These are phyloP conservation scores for Aspergillus funiculosus DNA, from an alignment of 495 filamentous ascomycete species.

Conservation along the genomic window DNA sequence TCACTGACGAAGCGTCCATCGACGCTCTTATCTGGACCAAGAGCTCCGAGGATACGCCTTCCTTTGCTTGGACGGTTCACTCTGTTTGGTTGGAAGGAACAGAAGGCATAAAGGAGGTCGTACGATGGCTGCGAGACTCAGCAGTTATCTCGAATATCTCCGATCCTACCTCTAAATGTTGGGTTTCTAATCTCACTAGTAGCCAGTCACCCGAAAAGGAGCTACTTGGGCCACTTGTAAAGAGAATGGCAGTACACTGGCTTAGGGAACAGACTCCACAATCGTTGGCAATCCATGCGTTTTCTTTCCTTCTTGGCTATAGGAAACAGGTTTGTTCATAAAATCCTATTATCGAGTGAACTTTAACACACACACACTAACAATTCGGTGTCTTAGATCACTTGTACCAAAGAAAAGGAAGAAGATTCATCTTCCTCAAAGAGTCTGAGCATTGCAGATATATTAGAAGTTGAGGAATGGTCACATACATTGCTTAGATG, in stretches of 20 bases:
- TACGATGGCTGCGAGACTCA: constrained; percentile 31
- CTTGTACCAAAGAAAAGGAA: not conserved
- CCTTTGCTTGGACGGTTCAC: constrained; percentile 8
- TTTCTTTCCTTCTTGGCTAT: constrained; percentile 13
- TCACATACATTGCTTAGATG: constrained; percentile 6
- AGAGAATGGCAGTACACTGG: constrained; percentile 19
- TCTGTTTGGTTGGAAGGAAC: constrained; percentile 29
- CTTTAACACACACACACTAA: not conserved
- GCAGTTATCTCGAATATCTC: constrained; percentile 27
- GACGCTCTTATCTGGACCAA: constrained; percentile 30
- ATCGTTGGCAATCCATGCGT: constrained; percentile 12
- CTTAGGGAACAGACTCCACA: constrained; percentile 11
- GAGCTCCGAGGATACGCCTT: not conserved
- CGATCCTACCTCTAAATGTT: constrained; percentile 7
- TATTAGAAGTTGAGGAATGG: constrained; percentile 17
- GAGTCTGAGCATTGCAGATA: constrained; percentile 9
- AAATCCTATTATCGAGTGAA: not conserved
- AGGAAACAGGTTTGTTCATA: constrained; percentile 15
- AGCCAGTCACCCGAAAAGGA: constrained; percentile 17
- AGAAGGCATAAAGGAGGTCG: constrained; percentile 22
- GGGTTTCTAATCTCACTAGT: constrained; percentile 14
- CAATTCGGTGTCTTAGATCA: not conserved
- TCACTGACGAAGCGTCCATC: constrained; percentile 26
- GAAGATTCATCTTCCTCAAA: not conserved
- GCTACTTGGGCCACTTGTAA: constrained; percentile 14